These are phyloP conservation scores for Aspergillus sp. DNA, from an alignment of 2,329 filamentous ascomycete species.

Conservation along the genomic window DNA sequence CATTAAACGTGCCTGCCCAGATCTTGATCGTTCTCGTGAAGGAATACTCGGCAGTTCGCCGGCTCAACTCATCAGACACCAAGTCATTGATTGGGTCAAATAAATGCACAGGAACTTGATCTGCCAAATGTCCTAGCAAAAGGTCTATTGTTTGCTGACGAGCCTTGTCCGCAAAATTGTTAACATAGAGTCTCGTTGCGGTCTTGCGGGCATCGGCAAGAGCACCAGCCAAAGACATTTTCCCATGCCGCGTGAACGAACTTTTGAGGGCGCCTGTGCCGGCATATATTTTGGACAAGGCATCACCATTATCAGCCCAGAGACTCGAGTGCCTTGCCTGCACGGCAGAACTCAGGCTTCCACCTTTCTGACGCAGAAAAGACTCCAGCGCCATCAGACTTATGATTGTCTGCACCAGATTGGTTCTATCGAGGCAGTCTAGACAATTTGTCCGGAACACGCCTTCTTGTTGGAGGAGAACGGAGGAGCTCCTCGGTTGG, in stretches of 20 bases:
- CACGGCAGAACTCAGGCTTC: conserved; percentile 73
- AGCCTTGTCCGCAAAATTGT: conserved; percentile 93
- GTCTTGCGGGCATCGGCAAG: conserved; percentile 96
- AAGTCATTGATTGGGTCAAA: conserved; percentile 95
- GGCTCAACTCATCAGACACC: conserved; percentile 73
- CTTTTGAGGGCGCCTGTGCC: conserved; percentile 94
- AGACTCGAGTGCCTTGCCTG: conserved; percentile 89
- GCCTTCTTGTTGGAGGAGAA: conserved; percentile 89
- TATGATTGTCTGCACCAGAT: conserved; percentile 92
- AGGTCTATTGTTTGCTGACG: conserved; percentile 94
- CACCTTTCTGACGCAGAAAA: conserved; percentile 72
- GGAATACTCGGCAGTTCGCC: conserved; percentile 68
- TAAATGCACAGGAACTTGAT: conserved; percentile 78
- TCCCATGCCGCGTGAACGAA: conserved; percentile 89
- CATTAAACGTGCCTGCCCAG: conserved; percentile 87
- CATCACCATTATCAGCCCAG: conserved; percentile 97
- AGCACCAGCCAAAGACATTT: conserved; percentile 91
- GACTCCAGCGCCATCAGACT: conserved; percentile 88
- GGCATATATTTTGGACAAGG: conserved; percentile 90
- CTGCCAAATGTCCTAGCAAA: conserved; percentile 79
- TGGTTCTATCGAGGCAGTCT: conserved; percentile 93
- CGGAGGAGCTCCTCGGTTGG: conserved; percentile 49
- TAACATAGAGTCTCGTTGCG: conserved; percentile 90
- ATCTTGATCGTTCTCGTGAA: conserved; percentile 72
- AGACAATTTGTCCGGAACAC: conserved; percentile 94